Base-by-base conservation (phyloP, 495 filamentous ascomycete species). In the Symbiotaphrina buchneri region DNA sequence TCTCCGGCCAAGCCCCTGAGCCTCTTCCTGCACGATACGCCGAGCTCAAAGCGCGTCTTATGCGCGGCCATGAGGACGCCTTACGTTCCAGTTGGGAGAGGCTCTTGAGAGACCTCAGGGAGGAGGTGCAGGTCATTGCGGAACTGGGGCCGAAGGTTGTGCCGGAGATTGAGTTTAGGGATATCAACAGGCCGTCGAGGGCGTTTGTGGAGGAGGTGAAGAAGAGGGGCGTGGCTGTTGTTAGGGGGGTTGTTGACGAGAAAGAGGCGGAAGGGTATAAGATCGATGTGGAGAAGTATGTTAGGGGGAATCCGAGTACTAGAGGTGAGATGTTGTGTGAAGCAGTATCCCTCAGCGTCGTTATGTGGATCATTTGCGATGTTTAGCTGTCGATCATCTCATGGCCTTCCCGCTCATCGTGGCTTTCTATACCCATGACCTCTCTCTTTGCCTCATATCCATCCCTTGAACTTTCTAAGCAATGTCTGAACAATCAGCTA, bases 21-120 rank as follows among this genome's bases (percentile, higher is more conserved):
- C 74, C 76, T 3, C 59, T 92, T 1, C 71, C 76, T 0, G 47
- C 64, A 24, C 63, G 80, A 4, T 93, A 80, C 42, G 68, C 68
- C 14, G 57, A 74, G n/a, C 54, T 87, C n/a, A 93, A 92, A 41
- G 42, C 43, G 6, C 44, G 54, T 3, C 53, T 85, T 2, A 67
- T 78, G 13, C 34, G 49, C 6, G 71, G 71, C 6, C 63, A 68
- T 43, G 71, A 79, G 44, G 55, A 65, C 6, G 54, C 51, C 1
- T 33, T 93, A 10, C 49, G 55, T 18, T 52, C 56, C 3, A 71
- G 74, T 21, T 92, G 79, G 80, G 54, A 67, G 11, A 57, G 75
- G 21, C 57, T 93, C 1, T 56, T 92, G 1, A 36, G 36, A 1
- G 45, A 48, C 6, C 46, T 93, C 11, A 48, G 44, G 22, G 34